Base-by-base conservation (phyloP, 2,329 filamentous ascomycete species). In the Xylaria hypoxylon region DNA sequence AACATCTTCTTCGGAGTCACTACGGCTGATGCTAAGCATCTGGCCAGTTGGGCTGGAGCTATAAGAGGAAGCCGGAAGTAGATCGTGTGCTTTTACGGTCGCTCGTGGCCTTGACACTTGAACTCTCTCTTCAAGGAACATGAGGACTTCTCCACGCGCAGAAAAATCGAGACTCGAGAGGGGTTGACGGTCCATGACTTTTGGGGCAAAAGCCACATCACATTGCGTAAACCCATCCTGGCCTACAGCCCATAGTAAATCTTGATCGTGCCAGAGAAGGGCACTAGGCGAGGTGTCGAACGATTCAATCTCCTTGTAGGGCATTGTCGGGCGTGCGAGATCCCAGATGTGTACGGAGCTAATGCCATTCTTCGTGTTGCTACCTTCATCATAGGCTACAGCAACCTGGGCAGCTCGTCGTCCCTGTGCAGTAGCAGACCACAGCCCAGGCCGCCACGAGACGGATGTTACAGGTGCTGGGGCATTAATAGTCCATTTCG, bases 291-390 rank as follows among this genome's bases (percentile, higher is more conserved):
- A 84, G 31, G 75, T 81, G 24, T 87, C 84, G 69, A 90, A 90
- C 44, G 85, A 79, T 65, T 89, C 86, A 52, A 91, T 84, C 71
- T 89, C 86, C 69, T 90, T 89, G 73, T 89, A 90, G 0, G 89
- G 88, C 81, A 91, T 84, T 1, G 87, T 86, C 1, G 89, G 87
- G 35, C 89, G 82, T 6, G 87, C 89, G n/a, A 92, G 78, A 73
- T 92, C 89, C 88, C 89, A 92, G 22, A 91, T 81, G 63, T 91
- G 88, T 15, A 90, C 87, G 0, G 84, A 81, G 31, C 83, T 86
- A 48, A 86, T 85, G 47, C 87, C 87, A 59, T 85, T 84, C 8
- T 83, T 85, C 48, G 82, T 77, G 70, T 83, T 84, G 47, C 80
- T 81, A n/a, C 75, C 73, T 70, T 88, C 87, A 65, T 90, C 85